phyloP scores from a whole-genome alignment of 148 eudicot species.

The Rhododendron henanense region DNA sequence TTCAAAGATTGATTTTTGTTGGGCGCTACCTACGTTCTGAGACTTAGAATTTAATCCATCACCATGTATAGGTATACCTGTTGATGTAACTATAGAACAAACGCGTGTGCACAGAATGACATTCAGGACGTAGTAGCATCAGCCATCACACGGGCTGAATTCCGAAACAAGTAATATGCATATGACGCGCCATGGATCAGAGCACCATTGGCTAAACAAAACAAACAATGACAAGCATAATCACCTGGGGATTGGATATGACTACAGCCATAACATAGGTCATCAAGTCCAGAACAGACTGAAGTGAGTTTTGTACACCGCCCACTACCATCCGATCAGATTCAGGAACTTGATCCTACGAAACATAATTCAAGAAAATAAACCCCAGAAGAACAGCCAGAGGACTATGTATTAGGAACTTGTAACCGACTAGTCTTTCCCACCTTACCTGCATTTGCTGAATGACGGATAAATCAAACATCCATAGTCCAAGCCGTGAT shows the following conservation, averaged over 20 bases:
- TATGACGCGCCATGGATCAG: neutral
- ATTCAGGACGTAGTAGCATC: neutral
- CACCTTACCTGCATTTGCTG: constrained; percentile 85
- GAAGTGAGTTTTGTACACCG: constrained; percentile 91
- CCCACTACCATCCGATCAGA: constrained; percentile 82
- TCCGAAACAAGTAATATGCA: neutral
- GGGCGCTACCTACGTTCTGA: neutral
- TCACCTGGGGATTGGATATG: constrained; percentile 81
- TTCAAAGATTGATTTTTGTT: neutral
- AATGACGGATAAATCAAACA: constrained; percentile 90
- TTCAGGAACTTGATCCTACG: constrained; percentile 77
- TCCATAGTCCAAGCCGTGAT: constrained; percentile 94
- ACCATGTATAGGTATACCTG: neutral
- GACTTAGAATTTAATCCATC: neutral
- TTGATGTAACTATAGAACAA: neutral
- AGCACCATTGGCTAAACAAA: no score
- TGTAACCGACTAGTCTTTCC: neutral
- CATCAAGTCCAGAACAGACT: constrained; percentile 72
- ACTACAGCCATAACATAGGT: constrained; percentile 77
- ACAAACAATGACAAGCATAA: neutral
- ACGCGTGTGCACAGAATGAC: neutral
- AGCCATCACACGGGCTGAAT: neutral
- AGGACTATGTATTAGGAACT: neutral
- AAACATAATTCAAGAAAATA: neutral
- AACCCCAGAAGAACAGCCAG: neutral